Evolutionary conservation across 371 early-diverging fungal species (phyloP).

Genomic region (Cokeromyces recurvatus): DNA sequence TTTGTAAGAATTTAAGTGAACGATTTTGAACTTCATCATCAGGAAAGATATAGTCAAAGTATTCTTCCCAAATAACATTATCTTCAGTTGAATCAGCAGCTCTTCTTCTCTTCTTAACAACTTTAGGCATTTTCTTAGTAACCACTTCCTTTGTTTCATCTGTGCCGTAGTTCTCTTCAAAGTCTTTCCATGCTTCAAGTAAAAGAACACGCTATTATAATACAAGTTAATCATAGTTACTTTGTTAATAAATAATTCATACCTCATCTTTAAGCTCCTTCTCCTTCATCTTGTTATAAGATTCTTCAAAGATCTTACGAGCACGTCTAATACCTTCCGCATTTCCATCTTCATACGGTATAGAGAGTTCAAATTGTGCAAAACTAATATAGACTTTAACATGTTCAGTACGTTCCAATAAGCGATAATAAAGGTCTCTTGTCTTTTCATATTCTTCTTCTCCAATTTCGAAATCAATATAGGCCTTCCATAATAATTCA

Average conservation of each 20-base stretch:
- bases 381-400: conserved; percentile 97
- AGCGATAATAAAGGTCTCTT: conserved; percentile 76
- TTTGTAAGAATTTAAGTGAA: conserved; percentile 82
- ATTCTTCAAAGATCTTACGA: conserved; percentile 73
- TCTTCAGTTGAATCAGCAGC: conserved; percentile 55
- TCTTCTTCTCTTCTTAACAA: conserved; percentile 83
- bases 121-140: conserved; percentile 74
- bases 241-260: not conserved
- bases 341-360: conserved; percentile 47
- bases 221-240: not conserved
- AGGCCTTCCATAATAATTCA: conserved; percentile 96
- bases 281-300: conserved; percentile 65
- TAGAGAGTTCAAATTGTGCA: conserved; percentile 84
- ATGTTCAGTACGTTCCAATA: conserved; percentile 85
- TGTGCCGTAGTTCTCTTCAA: conserved; percentile 72
- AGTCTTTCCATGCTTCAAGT: conserved; percentile 90
- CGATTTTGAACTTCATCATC: conserved; percentile 84
- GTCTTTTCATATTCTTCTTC: conserved; percentile 79
- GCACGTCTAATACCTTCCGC: conserved; percentile 49
- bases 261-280: conserved; percentile 70
- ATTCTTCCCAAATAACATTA: conserved; percentile 86
- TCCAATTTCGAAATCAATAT: conserved; percentile 91
- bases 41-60: conserved; percentile 96
- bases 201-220: conserved; percentile 68
- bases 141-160: conserved; percentile 56